phyloP scores from a whole-genome alignment of 2,329 filamentous ascomycete species.

The Neurospora sp. region DNA sequence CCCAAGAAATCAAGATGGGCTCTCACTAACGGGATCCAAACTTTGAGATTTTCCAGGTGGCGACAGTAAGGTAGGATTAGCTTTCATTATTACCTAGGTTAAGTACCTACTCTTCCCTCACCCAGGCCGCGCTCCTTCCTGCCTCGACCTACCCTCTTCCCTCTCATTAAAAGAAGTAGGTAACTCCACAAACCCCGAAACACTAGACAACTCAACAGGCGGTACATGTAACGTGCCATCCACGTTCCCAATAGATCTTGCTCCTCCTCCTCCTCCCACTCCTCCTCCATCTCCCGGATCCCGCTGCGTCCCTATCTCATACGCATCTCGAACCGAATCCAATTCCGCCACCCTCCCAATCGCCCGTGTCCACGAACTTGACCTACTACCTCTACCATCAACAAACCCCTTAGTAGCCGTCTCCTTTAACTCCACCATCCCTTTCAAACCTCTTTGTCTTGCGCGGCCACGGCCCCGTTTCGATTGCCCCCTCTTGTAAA shows the following conservation, averaged over 20 bases:
- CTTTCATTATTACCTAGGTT: no score
- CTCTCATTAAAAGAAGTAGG: not conserved
- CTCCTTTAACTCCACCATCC: not conserved
- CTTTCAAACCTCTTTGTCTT: not conserved
- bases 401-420: not conserved
- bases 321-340: not conserved
- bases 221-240: no score
- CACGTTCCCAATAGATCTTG: not conserved
- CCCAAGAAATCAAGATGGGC: not conserved
- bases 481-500: not conserved
- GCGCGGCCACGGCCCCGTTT: not conserved
- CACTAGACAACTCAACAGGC: not conserved
- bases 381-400: not conserved
- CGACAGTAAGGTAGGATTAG: no score
- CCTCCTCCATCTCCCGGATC: not conserved
- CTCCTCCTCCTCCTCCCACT: not conserved
- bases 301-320: not conserved
- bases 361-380: not conserved
- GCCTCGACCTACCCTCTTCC: no score
- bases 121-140: no score
- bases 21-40: not conserved
- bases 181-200: not conserved
- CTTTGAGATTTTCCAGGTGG: no score
- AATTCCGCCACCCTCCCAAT: not conserved
- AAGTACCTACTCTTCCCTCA: not conserved